phyloP scores from a whole-genome alignment of 169 alveolate species.

The Plasmodium gonderi region DNA sequence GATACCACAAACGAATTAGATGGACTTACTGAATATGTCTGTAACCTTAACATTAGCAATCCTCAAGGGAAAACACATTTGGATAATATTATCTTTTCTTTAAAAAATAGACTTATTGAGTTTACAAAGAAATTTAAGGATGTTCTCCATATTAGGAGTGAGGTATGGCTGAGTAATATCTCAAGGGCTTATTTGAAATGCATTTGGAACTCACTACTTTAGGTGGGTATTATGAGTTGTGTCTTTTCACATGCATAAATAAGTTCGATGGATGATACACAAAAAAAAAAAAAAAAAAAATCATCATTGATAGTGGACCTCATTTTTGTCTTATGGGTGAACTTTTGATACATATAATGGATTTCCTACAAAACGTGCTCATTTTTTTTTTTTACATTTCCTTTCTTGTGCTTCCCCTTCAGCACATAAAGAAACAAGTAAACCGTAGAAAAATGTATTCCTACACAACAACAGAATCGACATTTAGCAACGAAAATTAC shows the following conservation, averaged over 20 bases:
- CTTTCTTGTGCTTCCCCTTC: background rate
- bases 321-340: background rate
- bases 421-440: conserved; percentile 83
- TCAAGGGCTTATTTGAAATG: too few relatives aligned
- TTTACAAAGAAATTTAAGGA: conserved; percentile 83
- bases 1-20: conserved; percentile 58
- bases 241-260: background rate
- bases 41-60: conserved; percentile 18
- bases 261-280: background rate
- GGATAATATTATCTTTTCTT: conserved; percentile 31
- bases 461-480: conserved; percentile 37
- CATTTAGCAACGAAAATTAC: conserved; percentile 50
- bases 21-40: conserved; percentile 8
- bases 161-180: background rate
- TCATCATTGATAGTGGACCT: background rate
- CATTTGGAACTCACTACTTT: background rate
- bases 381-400: background rate
- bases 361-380: too few relatives aligned
- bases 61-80: conserved; percentile 48
- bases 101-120: conserved; percentile 43
- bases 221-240: background rate
- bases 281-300: too few relatives aligned
- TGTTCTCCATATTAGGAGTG: conserved; percentile 80
- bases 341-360: too few relatives aligned
- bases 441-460: conserved; percentile 81